Conservation (phyloP, 495 filamentous ascomycete genomes). For the Neurospora sp. region DNA sequence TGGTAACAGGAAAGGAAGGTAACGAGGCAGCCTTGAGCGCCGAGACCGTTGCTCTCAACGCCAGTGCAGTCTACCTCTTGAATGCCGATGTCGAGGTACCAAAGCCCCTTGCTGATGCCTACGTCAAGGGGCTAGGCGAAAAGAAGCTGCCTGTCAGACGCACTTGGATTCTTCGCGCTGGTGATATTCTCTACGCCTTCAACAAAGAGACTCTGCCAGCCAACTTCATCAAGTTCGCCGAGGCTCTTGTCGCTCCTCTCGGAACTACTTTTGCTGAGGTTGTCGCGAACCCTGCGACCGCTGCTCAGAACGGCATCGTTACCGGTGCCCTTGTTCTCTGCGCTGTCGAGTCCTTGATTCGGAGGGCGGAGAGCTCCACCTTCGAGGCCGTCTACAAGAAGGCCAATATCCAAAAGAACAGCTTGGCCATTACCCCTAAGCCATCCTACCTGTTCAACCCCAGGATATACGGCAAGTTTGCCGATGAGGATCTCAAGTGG, state of each 20-base stretch:
- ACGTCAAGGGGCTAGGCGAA: slow-evolving; percentile 72
- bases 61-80: slow-evolving; percentile 50
- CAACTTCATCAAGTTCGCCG: slow-evolving; percentile 44
- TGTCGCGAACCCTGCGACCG: slow-evolving; percentile 58
- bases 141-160: slow-evolving; percentile 72
- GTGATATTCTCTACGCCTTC: slow-evolving; percentile 57
- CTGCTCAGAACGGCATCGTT: slow-evolving; percentile 67
- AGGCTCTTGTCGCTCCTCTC: slow-evolving; percentile 53
- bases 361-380: slow-evolving; percentile 31
- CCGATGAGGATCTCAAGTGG: slow-evolving; percentile 70
- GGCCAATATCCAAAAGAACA: slow-evolving; percentile 47
- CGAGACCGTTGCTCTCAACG: slow-evolving; percentile 59
- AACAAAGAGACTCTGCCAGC: slow-evolving; percentile 27
- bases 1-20: slow-evolving; percentile 64
- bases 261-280: slow-evolving; percentile 70
- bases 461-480: slow-evolving; percentile 70
- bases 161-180: slow-evolving; percentile 66
- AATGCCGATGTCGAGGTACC: slow-evolving; percentile 46
- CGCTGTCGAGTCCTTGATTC: slow-evolving; percentile 45
- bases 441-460: slow-evolving; percentile 78
- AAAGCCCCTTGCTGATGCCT: slow-evolving; percentile 54
- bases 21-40: slow-evolving; percentile 72
- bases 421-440: slow-evolving; percentile 57
- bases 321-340: slow-evolving; percentile 62
- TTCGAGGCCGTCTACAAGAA: slow-evolving; percentile 43